Percentiles rank a stretch among this genome's conserved stretches.
phyloP scores from a whole-genome alignment of 1,284 basidiomycete genomes.

The Ceratobasidium sp. region DNA sequence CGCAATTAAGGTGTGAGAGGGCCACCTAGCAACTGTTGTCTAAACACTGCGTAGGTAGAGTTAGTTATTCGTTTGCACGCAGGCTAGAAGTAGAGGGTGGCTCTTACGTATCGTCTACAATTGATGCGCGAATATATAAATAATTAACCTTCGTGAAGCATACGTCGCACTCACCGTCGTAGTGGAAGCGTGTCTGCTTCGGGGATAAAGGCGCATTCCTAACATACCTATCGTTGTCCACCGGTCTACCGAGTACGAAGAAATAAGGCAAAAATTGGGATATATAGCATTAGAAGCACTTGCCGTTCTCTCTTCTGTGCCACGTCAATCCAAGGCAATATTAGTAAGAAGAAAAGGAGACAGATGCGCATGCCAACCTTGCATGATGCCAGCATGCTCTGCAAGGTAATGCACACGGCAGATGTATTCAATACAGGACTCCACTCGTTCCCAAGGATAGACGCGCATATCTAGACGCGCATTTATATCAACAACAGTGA shows the following conservation, averaged over 20 bases:
- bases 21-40: background rate
- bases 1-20: background rate
- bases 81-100: background rate
- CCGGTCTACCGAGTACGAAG: constrained; percentile 63
- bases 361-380: constrained; percentile 66
- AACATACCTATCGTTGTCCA: constrained; percentile 85
- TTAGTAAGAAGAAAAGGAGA: constrained; percentile 44
- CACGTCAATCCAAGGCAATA: constrained; percentile 7
- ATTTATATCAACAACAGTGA: constrained; percentile 22
- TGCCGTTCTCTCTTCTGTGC: constrained; percentile 79
- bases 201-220: constrained; percentile 83
- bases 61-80: constrained; percentile 8
- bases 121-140: background rate
- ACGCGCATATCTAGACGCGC: constrained; percentile 72
- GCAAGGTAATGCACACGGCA: constrained; percentile 82
- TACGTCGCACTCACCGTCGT: constrained; percentile 68
- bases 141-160: background rate
- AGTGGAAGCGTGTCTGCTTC: constrained; percentile 87
- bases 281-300: constrained; percentile 49
- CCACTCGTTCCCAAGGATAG: constrained; percentile 88
- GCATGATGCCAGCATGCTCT: constrained; percentile 90
- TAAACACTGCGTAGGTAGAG: constrained; percentile 8
- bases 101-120: constrained; percentile 41
- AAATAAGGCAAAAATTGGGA: constrained; percentile 36
- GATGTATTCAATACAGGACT: constrained; percentile 84